Base-by-base conservation (phyloP, 2,329 filamentous ascomycete species). In the Samsoniella hepiali region DNA sequence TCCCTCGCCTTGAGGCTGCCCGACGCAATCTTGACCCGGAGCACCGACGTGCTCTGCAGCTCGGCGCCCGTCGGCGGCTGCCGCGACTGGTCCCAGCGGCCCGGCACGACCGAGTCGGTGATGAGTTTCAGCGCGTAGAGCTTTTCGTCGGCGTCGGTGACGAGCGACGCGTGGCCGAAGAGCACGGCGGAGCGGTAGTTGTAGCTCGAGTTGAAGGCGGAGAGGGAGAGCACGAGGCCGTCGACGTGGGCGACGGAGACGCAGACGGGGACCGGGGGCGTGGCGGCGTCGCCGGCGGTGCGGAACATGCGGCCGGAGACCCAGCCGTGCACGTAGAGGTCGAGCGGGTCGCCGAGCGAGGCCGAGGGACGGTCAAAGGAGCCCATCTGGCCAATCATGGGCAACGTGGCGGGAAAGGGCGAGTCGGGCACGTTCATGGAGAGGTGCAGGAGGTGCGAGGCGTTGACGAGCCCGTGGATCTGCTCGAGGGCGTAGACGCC, bases 311-410 rank as follows among this genome's bases (percentile, higher is more conserved):
- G 88, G 1, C 88, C 87, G 65, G 87, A 91, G 68, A 94, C 88
- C 74, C 94, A 96, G 71, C 91, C 91, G 75, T 96, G 92, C 8
- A 96, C 82, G 74, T 96, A 96, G 66, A 89, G 82, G 64, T 93
- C 88, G 5, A 92, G 80, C 0, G 88, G 86, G 67, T 92, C 87
- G 58, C 83, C 81, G 22, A 84, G 74, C 59, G 81, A 80, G 17
- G 85, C 81, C 61, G 83, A 87, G 5, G 88, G 88, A 0, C 79
- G 77, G 9, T 81, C 80, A 72, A 88, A 95, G 31, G 87, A 90
- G 13, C 87, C 90, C 82, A 95, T 90, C 69, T 91, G 87, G 58
- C 91, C 91, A 70, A 96, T 91, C 91, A 96, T 94, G 65, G 92
- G 92, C 2, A 96, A 82, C 61, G 89, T 88, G 58, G 86, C 84